Percentiles rank a stretch among this genome's conserved stretches.
Conservation (phyloP, 257 asterid species). For the Gardenia jasminoides region DNA sequence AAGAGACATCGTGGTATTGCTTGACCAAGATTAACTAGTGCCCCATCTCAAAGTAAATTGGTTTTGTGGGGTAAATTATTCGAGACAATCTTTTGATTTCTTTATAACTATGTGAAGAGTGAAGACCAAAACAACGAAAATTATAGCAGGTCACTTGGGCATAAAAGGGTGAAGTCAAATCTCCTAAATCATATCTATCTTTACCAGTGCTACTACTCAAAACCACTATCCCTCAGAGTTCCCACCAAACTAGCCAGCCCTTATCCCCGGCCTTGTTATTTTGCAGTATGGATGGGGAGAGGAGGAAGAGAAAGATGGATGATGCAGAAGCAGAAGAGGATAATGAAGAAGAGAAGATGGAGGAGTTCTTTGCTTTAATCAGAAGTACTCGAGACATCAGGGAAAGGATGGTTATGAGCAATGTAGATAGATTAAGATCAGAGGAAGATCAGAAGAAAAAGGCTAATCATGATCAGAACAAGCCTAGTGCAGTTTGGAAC, state of each 20-base stretch:
- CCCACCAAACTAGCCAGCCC: background rate
- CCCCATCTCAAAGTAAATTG: too few species aligned
- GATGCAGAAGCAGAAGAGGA: conserved; percentile 17
- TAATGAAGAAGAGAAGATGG: conserved; percentile 34
- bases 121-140: background rate
- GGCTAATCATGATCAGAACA: background rate
- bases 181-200: background rate
- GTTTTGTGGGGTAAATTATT: background rate
- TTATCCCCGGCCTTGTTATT: background rate
- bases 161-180: background rate
- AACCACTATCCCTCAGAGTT: background rate
- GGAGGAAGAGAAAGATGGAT: conserved; percentile 25
- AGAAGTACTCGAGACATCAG: conserved; percentile 25
- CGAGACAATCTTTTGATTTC: background rate
- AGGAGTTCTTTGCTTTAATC: conserved; percentile 29
- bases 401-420: conserved; percentile 14
- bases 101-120: background rate
- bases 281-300: conserved; percentile 19
- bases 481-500: conserved; percentile 22
- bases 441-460: conserved; percentile 3
- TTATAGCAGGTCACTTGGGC: background rate
- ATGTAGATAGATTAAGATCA: background rate
- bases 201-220: background rate
- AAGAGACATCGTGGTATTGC: too few species aligned
- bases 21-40: background rate